Evolutionary conservation across 768 basidiomycete genomes (phyloP), one percentile per base, ranked within the genome.

Genomic region (Mrakia blollopis): DNA sequence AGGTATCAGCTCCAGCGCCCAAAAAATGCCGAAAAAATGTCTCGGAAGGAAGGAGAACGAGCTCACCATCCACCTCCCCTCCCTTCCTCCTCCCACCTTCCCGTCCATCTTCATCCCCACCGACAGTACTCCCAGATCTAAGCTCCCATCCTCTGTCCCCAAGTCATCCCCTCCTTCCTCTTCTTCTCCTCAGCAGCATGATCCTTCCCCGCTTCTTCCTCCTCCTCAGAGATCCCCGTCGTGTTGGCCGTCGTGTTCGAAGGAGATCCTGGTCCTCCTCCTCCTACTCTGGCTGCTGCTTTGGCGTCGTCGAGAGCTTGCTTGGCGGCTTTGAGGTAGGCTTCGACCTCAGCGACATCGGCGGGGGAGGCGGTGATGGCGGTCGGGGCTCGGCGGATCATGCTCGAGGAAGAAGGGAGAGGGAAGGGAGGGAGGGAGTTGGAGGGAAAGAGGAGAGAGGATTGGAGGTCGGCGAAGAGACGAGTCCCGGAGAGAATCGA

Each of bases 311-410:
- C 32, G 14, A 41, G 37, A 14, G 65, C 65, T 21, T 68, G 35
- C 25, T 68, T 68, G 63, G 63, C 32, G 11, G 63, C 63, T 37
- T 37, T 30, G 35, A 68, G 65, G 37, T 39, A 68, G 39, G 65
- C 65, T 39, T 68, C 65, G 1, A 68, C 65, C 23, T 68, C 65
- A 23, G 65, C 65, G 39, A 68, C 65, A 39, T 68, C 65, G 4
- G 35, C 39, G 18, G 65, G 65, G 18, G 65, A 39, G 25, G 65
- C 50, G 32, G 54, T n/a, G 13, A 72, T 28, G 52, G 72, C 72
- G 35, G 52, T 39, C 21, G 72, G 60, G 37, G 50, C 37, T 6
- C 54, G 35, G 30, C 52, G 72, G 39, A 72, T 72, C 52, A 72
- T 54, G 9, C 13, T 8, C 2, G 11, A 10, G 6, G 35, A 39